phyloP scores from a whole-genome alignment of 192 early-diverging fungal genomes.

The Rhizophagus clarus region DNA sequence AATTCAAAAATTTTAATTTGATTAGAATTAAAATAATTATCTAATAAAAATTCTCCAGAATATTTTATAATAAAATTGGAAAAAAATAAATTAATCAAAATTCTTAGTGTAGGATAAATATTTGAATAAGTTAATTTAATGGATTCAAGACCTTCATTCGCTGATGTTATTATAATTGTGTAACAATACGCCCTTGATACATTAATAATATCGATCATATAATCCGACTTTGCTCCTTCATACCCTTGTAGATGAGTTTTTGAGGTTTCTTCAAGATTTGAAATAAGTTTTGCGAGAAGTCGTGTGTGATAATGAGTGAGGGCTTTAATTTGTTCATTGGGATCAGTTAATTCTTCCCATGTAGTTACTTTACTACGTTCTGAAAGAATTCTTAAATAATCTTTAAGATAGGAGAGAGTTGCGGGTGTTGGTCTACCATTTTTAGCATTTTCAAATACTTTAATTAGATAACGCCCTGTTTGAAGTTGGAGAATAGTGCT shows the following conservation, averaged over 20 bases:
- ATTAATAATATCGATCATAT: conserved; percentile 14
- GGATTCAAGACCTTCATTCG: background rate
- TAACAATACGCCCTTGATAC: conserved; percentile 1
- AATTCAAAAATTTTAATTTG: conserved; percentile 65
- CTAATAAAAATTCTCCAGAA: conserved; percentile 75
- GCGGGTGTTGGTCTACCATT: background rate
- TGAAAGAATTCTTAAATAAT: background rate
- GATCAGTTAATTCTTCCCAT: background rate
- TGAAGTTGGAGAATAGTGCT: conserved; percentile 83
- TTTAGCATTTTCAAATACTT: conserved; percentile 41
- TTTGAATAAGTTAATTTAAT: background rate
- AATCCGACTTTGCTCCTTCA: background rate
- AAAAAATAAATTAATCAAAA: conserved; percentile 3
- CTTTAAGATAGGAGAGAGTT: background rate
- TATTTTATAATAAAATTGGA: conserved; percentile 70
- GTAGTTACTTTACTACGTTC: background rate
- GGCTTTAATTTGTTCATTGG: background rate
- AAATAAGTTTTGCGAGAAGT: background rate
- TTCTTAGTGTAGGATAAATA: background rate
- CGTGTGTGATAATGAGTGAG: background rate
- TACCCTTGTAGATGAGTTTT: background rate
- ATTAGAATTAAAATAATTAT: conserved; percentile 65
- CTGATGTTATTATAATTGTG: background rate
- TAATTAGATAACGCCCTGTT: conserved; percentile 76
- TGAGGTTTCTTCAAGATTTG: background rate